These are phyloP conservation scores for Thelonectria discophora DNA, from an alignment of 2,329 filamentous ascomycete genomes.

Conservation along the genomic window DNA sequence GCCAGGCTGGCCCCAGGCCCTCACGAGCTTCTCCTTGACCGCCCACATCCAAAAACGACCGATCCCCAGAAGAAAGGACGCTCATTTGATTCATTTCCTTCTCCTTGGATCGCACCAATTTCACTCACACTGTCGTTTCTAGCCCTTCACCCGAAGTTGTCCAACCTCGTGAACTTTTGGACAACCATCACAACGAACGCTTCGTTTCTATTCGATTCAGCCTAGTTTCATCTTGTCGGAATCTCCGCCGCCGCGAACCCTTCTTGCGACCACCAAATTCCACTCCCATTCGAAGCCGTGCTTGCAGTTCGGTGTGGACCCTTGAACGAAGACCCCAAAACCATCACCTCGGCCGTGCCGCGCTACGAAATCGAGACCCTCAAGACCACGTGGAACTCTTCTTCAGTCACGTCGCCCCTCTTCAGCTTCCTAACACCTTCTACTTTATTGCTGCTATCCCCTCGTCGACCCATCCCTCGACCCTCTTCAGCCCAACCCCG, in stretches of 20 bases:
- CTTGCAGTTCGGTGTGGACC: constrained; percentile 32
- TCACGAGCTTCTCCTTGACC: constrained; percentile 28
- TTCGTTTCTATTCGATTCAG: constrained; percentile 27
- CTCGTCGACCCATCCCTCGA: constrained; percentile 23
- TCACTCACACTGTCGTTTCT: constrained; percentile 2
- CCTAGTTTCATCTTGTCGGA: constrained; percentile 20
- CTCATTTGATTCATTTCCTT: constrained; percentile 22
- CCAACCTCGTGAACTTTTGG: not conserved
- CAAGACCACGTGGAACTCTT: constrained; percentile 37
- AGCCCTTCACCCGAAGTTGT: constrained; percentile 5
- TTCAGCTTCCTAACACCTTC: constrained; percentile 21
- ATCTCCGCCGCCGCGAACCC: constrained; percentile 23
- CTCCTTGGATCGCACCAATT: constrained; percentile 5
- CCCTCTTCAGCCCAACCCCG: constrained; percentile 17
- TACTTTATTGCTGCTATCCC: constrained; percentile 12
- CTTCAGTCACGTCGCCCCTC: constrained; percentile 31
- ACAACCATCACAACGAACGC: not conserved
- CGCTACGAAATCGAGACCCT: constrained; percentile 31
- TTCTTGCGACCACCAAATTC: constrained; percentile 14
- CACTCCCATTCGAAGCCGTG: constrained; percentile 27
- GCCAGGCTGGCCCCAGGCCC: not conserved
- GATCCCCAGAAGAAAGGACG: constrained; percentile 19
- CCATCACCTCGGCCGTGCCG: constrained; percentile 27
- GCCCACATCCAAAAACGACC: constrained; percentile 23
- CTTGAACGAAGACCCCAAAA: constrained; percentile 22